phyloP scores from a whole-genome alignment of 2,329 filamentous ascomycete genomes.

The Bimuria novae-zelandiae region DNA sequence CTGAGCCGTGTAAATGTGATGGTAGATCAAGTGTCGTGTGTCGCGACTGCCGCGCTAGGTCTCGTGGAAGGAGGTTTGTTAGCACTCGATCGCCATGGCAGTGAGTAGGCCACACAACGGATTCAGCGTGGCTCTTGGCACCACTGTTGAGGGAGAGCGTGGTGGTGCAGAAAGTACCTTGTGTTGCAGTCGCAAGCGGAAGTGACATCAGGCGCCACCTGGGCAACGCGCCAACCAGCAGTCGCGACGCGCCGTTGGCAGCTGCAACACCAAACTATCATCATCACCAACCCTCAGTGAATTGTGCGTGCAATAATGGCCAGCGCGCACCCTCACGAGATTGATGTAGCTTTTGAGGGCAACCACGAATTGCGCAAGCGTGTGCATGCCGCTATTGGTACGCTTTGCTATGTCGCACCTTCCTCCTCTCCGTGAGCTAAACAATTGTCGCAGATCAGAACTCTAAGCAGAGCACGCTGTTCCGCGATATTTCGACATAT shows the following conservation, averaged over 20 bases:
- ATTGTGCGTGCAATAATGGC: conserved; percentile 13
- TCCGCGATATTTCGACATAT: conserved; percentile 44
- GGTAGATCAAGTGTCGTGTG: too few species aligned
- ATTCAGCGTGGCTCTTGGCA: too few species aligned
- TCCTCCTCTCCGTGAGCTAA: conserved; percentile 11
- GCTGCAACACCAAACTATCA: conserved; percentile 10
- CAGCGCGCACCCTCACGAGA: conserved; percentile 30
- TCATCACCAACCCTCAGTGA: conserved; percentile 9
- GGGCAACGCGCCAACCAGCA: not conserved
- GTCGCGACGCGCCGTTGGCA: conserved; percentile 2
- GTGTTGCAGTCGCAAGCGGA: not conserved
- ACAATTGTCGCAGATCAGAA: conserved; percentile 31
- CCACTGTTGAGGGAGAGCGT: not conserved
- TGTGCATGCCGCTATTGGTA: conserved; percentile 45
- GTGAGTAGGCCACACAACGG: too few species aligned
- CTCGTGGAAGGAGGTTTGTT: too few species aligned
- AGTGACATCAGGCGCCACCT: conserved; percentile 5
- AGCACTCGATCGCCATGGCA: too few species aligned
- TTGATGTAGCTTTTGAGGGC: conserved; percentile 41
- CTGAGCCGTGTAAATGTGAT: too few species aligned
- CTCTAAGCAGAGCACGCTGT: conserved; percentile 38
- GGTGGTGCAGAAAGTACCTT: not conserved
- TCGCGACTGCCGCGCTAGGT: too few species aligned
- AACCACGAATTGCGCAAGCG: conserved; percentile 44
- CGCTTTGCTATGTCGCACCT: conserved; percentile 8